Evolutionary conservation across 2,329 filamentous ascomycete species (phyloP), one percentile per base, ranked within the genome.

Genomic region (Cadophora gregata): DNA sequence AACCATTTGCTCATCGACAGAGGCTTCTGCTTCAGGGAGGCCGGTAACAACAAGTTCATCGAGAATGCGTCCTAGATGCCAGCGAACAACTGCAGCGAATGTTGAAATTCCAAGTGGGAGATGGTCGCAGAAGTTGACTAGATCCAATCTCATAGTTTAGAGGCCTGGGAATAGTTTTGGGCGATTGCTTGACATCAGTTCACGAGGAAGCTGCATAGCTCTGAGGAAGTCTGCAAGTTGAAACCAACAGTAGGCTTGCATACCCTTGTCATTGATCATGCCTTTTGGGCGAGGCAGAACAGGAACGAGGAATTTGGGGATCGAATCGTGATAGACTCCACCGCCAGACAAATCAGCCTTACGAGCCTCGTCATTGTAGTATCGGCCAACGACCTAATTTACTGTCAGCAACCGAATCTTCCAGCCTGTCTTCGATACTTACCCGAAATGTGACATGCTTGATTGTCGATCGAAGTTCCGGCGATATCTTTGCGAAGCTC

Each of bases 281-380:
- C 69, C 70, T 6, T 38, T 4, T 4, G 70, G 70, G n/a, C 68
- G 65, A 47, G 62, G 63, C 24, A 51, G 25, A 7, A 69, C 59
- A n/a, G 67, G 67, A 12, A 69, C 42, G 33, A 38, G 66, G 25
- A 67, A 59, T 21, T 63, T 61, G 2, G 50, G 12, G 12, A 72
- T 29, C 1, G 38, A 36, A 25, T 62, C 48, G 62, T 72, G 69
- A 45, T 73, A 71, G 10, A 12, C 9, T 16, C n/a, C 51, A 19
- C 58, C 58, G 33, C 65, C 68, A 47, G 33, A 51, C 5, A 72
- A 19, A 27, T 70, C 65, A 50, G 51, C 31, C 33, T 67, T 71
- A 16, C 58, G 50, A 38, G 69, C 58, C 8, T 82, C 79, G 59
- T 87, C 84, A 64, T 86, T 84, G 67, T 85, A 88, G 73, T 85